Base-by-base conservation (phyloP, 1,139 yeast species). In the Taiozyma sp. region DNA sequence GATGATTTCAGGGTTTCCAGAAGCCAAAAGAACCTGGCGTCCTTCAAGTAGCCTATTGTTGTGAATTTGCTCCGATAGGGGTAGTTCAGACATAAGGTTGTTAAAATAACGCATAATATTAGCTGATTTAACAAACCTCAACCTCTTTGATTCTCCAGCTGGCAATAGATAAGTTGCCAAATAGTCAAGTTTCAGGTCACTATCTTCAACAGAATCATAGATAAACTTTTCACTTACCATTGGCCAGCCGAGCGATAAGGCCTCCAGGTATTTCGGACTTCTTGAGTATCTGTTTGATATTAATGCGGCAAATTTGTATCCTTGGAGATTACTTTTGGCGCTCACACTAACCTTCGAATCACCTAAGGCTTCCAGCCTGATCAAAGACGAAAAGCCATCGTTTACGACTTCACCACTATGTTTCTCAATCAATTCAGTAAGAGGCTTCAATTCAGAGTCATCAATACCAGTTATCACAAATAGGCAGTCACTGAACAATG, bases 211-310 rank as follows among this genome's bases (percentile, higher is more conserved):
- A 51, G 86, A 76, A 55, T 83, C 85, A n/a, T 68, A 66, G 9
- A 91, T 72, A 58, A 78, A 90, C 14, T 70, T 65, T 54, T 78
- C 77, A 3, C 88, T 81, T 34, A 91, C 62, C 21, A 89, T 78
- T 1, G 98, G 98, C 96, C 96, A 89, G 2, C 95, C 95, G 43
- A 90, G 65, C 0, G 95, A 89, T n/a, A 90, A 68, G 0, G 88
- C 82, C 62, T 89, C 95, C n/a, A 90, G 66, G 62, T 86, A 91
- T 62, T 89, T 89, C 22, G 85, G 77, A 50, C 89, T 87, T 43
- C 96, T 73, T 35, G 80, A 74, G 56, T 75, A 74, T 22, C 72
- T 74, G 43, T 75, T 75, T 0, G 95, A 76, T 1, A 89, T 66
- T 44, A 88, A 72, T 2, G 90, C 91, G 2, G 77, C 89, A 70